Conservation (phyloP, 2,329 filamentous ascomycete species). For the Coleophoma crateriformis region DNA sequence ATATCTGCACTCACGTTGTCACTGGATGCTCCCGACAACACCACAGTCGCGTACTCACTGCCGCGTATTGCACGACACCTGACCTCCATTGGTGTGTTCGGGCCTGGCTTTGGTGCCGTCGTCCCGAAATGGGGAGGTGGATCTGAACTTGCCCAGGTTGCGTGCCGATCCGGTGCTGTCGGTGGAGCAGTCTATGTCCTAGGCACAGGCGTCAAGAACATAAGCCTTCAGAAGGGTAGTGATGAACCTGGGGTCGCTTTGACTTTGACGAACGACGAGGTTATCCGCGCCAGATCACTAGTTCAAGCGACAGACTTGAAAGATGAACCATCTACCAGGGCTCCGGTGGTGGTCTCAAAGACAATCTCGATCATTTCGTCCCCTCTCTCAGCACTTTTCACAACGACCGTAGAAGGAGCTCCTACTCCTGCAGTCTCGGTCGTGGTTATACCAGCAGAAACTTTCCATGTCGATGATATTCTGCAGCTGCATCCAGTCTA, state of each 20-base stretch:
- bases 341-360: slow-evolving; percentile 40
- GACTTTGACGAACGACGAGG: slow-evolving; percentile 50
- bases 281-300: slow-evolving; percentile 48
- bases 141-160: slow-evolving; percentile 85
- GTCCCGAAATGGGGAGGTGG: slow-evolving; percentile 90
- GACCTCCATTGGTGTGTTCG: slow-evolving; percentile 80
- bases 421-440: slow-evolving; percentile 70
- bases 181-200: slow-evolving; percentile 89
- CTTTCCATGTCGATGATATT: slow-evolving; percentile 31
- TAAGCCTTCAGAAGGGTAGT: slow-evolving; percentile 19
- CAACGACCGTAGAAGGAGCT: slow-evolving; percentile 65
- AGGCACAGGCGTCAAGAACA: slow-evolving; percentile 55
- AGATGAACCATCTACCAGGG: slow-evolving; percentile 1
- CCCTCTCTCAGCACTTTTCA: slow-evolving; percentile 61
- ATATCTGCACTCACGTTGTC: slow-evolving; percentile 70
- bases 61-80: slow-evolving; percentile 73
- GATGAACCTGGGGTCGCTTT: slow-evolving; percentile 33
- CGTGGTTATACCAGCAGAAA: slow-evolving; percentile 56
- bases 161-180: slow-evolving; percentile 84
- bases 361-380: slow-evolving; percentile 67
- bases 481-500: slow-evolving; percentile 44
- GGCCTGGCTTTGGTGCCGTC: slow-evolving; percentile 82
- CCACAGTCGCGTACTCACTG: slow-evolving; percentile 60
- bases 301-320: slow-evolving; percentile 33
- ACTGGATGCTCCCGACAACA: slow-evolving; percentile 46